These are phyloP conservation scores for Suhomyces kilbournensis DNA, from an alignment of 805 yeast species.

Conservation along the genomic window DNA sequence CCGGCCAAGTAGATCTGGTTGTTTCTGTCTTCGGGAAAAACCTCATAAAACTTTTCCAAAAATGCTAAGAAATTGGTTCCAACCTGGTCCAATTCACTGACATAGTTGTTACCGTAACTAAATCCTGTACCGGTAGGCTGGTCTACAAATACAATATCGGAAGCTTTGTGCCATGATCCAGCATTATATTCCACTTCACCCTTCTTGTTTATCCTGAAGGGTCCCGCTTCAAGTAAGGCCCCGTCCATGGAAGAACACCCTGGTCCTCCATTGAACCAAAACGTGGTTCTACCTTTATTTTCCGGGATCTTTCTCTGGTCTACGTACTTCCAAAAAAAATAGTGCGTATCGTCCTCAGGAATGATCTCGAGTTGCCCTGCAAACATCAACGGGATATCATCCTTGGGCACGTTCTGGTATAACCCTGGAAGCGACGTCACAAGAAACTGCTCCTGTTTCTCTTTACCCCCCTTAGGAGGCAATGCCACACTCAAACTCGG, in stretches of 20 bases:
- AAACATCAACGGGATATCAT: slow-evolving; percentile 50
- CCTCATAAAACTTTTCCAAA: slow-evolving; percentile 58
- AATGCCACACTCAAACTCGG: background rate
- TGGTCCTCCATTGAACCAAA: slow-evolving; percentile 98
- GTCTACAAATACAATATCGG: slow-evolving; percentile 82
- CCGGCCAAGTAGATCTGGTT: slow-evolving; percentile 82
- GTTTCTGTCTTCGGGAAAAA: slow-evolving; percentile 67
- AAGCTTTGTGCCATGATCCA: slow-evolving; percentile 82
- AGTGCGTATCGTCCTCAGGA: slow-evolving; percentile 50
- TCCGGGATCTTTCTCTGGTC: slow-evolving; percentile 28
- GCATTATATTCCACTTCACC: slow-evolving; percentile 49
- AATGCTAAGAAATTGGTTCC: slow-evolving; percentile 63
- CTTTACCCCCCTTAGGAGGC: slow-evolving; percentile 9
- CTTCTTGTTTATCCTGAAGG: slow-evolving; percentile 58
- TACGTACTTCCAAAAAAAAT: slow-evolving; percentile 78
- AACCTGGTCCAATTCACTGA: slow-evolving; percentile 53
- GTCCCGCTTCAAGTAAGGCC: slow-evolving; percentile 89
- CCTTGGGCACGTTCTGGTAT: slow-evolving; percentile 25
- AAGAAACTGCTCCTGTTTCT: slow-evolving; percentile 15
- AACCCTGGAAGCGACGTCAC: slow-evolving; percentile 41
- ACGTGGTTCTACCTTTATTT: slow-evolving; percentile 47
- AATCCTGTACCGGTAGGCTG: slow-evolving; percentile 96
- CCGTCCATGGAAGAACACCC: slow-evolving; percentile 99
- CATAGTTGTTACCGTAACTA: slow-evolving; percentile 58
- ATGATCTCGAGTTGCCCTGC: slow-evolving; percentile 65